Evolutionary conservation across 768 basidiomycete species (phyloP), one percentile per base, ranked within the genome.

Genomic region (Trametes cingulata): DNA sequence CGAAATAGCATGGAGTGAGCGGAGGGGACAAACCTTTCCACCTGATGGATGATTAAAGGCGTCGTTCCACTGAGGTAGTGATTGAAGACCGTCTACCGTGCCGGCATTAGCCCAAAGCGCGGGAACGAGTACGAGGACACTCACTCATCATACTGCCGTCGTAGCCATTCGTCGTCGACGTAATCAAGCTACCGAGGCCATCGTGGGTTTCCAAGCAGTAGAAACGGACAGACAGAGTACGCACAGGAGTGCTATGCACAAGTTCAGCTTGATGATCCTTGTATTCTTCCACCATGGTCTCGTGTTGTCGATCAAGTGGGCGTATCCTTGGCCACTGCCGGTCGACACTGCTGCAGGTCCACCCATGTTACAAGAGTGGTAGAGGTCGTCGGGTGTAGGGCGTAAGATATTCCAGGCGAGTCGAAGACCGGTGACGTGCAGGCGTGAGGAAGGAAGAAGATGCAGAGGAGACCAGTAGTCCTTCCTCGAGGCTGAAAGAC

Each of bases 111-210:
- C 46, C 17, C 14, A n/a, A n/a, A 24, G 3, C 7, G 22, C n/a
- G 20, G 43, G 3, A 15, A n/a, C 25, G 19, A n/a, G 12, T 1
- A 9, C 1, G 27, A 12, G 14, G 52, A 13, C 2, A 63, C 69
- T n/a, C 58, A 74, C 73, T 78, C 75, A 76, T 77, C 74, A 77
- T 75, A 56, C 73, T 76, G 24, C 72, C 73, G 43, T 76, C 76
- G 43, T 73, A 78, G 25, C 76, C 77, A 53, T 75, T 74, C 20
- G 72, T 73, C 4, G 71, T 66, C 9, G 75, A 75, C 1, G 75
- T 76, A 52, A 75, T 75, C 27, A 76, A 56, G 58, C 74, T 76
- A 51, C 9, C 36, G 15, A 20, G 6, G 13, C 2, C 7, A 29
- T 33, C 3, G 17, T 56, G 20, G 40, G 35, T 19, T 15, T 6